Evolutionary conservation across 2,329 filamentous ascomycete species (phyloP).

Genomic region (Calycina marina): DNA sequence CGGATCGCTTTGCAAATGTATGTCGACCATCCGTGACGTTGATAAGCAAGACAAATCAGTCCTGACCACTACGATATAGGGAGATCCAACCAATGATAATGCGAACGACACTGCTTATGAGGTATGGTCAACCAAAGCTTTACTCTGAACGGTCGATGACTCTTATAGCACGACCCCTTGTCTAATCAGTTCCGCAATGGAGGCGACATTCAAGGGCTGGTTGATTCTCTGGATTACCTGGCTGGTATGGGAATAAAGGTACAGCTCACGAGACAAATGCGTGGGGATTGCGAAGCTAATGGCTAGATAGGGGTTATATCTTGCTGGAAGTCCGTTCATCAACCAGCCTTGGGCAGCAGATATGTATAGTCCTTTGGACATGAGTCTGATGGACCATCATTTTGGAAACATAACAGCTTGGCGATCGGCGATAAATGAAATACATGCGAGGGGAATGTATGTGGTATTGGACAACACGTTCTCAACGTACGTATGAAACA

Average conservation of each 20-base stretch:
- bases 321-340: slow-evolving; percentile 48
- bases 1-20: slow-evolving; percentile 50
- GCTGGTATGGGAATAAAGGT: slow-evolving; percentile 50
- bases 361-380: slow-evolving; percentile 43
- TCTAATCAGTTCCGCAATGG: slow-evolving; percentile 50
- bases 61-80: too few relatives aligned
- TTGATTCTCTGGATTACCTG: slow-evolving; percentile 48
- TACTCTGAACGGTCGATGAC: not conserved
- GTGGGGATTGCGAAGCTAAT: slow-evolving; percentile 2
- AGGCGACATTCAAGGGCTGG: slow-evolving; percentile 41
- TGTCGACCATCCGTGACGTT: slow-evolving; percentile 21
- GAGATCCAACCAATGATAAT: slow-evolving; percentile 41
- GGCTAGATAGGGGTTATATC: slow-evolving; percentile 35
- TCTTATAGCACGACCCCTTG: slow-evolving; percentile 35
- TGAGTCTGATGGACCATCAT: slow-evolving; percentile 48
- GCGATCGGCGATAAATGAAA: slow-evolving; percentile 40
- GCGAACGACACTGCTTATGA: slow-evolving; percentile 45
- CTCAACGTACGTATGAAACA: slow-evolving; percentile 28
- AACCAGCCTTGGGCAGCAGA: slow-evolving; percentile 51
- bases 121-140: not conserved
- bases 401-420: slow-evolving; percentile 43
- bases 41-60: not conserved
- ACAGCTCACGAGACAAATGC: slow-evolving; percentile 3
- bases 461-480: slow-evolving; percentile 53
- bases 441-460: slow-evolving; percentile 50